Evolutionary conservation across 441 rosid genomes (phyloP).

Genomic region (Isatis lusitanica): DNA sequence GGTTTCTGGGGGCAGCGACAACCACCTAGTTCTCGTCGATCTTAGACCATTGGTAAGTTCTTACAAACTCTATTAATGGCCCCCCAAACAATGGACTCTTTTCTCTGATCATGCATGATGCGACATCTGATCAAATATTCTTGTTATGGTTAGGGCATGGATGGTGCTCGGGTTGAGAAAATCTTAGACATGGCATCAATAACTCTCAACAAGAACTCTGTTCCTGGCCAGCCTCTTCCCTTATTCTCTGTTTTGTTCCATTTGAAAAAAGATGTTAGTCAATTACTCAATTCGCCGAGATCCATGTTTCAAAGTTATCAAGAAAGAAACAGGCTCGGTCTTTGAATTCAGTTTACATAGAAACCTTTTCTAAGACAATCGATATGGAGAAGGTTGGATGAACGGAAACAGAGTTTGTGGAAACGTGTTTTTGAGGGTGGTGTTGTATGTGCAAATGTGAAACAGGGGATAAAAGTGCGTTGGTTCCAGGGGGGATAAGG

Average conservation of each 20-base stretch:
- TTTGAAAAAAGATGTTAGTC: too few species aligned
- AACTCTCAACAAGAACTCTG: conserved; percentile 90
- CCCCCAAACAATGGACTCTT: neutral
- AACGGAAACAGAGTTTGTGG: too few species aligned
- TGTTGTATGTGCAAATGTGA: conserved; percentile 19
- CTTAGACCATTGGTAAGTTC: conserved; percentile 74
- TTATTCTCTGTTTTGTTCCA: too few species aligned
- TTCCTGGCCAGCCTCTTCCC: conserved; percentile 69
- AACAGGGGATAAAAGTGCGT: conserved; percentile 86
- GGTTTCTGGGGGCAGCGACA: conserved; percentile 93
- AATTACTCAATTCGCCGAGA: too few species aligned
- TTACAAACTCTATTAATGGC: neutral
- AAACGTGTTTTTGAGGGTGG: too few species aligned
- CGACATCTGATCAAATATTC: neutral
- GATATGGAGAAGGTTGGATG: too few species aligned
- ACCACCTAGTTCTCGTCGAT: conserved; percentile 89
- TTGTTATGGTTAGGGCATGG: conserved; percentile 57
- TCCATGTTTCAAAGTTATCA: too few species aligned
- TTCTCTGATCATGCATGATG: neutral
- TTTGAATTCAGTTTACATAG: too few species aligned
- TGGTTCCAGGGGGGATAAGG: conserved; percentile 89
- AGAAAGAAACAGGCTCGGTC: too few species aligned
- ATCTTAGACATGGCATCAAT: conserved; percentile 92
- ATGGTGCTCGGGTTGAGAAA: conserved; percentile 88
- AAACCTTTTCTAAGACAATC: too few species aligned